Percentiles rank a stretch among this genome's conserved stretches.
phyloP scores from a whole-genome alignment of 1,284 basidiomycete genomes.

The Xerocomus cyaneibrunnescens region DNA sequence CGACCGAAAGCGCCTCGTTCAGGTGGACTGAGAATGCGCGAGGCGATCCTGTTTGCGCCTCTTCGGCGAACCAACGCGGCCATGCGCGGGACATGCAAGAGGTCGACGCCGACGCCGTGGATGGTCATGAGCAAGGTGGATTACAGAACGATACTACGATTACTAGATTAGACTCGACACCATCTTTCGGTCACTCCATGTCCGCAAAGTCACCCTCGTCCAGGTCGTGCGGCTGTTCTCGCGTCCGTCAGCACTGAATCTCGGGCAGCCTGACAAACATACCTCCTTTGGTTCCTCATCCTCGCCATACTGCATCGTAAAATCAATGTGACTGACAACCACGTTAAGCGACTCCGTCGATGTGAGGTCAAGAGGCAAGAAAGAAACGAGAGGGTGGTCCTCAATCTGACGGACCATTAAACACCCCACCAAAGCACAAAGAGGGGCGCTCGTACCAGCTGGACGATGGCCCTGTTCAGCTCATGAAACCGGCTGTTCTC shows the following conservation, averaged over 20 bases:
- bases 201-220: conserved; percentile 85
- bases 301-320: conserved; percentile 95
- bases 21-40: conserved; percentile 60
- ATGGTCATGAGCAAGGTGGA: conserved; percentile 47
- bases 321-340: conserved; percentile 94
- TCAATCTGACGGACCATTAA: conserved; percentile 69
- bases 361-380: conserved; percentile 92
- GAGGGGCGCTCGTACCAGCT: conserved; percentile 63
- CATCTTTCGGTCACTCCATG: conserved; percentile 49
- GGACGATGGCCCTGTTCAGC: conserved; percentile 93
- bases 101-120: conserved; percentile 77
- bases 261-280: conserved; percentile 20
- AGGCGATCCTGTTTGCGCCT: conserved; percentile 48
- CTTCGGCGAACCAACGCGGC: conserved; percentile 53
- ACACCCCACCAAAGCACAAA: conserved; percentile 3
- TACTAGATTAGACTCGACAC: neutral
- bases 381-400: conserved; percentile 97
- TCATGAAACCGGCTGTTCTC: conserved; percentile 91
- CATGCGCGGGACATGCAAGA: conserved; percentile 72
- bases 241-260: conserved; percentile 2
- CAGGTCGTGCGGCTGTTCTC: conserved; percentile 78
- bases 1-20: conserved; percentile 50
- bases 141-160: conserved; percentile 4
- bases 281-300: conserved; percentile 92
- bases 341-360: conserved; percentile 88